Evolutionary conservation across 495 filamentous ascomycete genomes (phyloP).

Genomic region (Wilcoxina mikolae): DNA sequence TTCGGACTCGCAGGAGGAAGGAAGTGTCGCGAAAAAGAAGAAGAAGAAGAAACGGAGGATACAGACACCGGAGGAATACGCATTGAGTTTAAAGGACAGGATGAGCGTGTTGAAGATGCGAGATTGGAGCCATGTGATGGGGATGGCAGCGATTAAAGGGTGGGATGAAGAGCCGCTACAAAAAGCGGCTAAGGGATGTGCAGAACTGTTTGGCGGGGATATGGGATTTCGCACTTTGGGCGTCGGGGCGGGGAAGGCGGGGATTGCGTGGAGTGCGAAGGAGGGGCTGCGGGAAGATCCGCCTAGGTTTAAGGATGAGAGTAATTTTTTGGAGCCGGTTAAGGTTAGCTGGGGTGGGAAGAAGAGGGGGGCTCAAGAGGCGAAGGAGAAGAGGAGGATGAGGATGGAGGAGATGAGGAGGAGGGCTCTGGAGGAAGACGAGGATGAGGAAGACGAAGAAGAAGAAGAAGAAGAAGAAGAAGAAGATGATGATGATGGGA

Average conservation of each 20-base stretch:
- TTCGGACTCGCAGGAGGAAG: no score
- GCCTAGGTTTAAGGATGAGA: neutral
- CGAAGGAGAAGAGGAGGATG: neutral
- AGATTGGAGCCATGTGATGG: conserved; percentile 5
- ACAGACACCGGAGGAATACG: neutral
- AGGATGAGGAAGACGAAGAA: neutral
- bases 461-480: neutral
- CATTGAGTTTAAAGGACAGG: neutral
- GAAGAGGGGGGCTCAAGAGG: neutral
- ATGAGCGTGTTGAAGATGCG: neutral
- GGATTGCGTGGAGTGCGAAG: conserved; percentile 1
- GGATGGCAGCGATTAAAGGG: neutral
- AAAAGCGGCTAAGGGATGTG: neutral
- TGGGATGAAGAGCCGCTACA: neutral
- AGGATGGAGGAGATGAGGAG: neutral
- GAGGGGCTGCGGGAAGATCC: neutral
- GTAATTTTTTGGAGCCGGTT: neutral
- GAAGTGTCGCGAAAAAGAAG: neutral
- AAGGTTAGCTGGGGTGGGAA: neutral
- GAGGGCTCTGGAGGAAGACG: neutral
- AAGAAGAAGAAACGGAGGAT: neutral
- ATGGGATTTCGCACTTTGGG: conserved; percentile 3
- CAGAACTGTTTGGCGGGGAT: conserved; percentile 2
- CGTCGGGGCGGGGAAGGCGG: neutral
- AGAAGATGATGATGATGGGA: neutral